Conservation (phyloP, 257 asterid species). For the Solanum corneliomulleri region DNA sequence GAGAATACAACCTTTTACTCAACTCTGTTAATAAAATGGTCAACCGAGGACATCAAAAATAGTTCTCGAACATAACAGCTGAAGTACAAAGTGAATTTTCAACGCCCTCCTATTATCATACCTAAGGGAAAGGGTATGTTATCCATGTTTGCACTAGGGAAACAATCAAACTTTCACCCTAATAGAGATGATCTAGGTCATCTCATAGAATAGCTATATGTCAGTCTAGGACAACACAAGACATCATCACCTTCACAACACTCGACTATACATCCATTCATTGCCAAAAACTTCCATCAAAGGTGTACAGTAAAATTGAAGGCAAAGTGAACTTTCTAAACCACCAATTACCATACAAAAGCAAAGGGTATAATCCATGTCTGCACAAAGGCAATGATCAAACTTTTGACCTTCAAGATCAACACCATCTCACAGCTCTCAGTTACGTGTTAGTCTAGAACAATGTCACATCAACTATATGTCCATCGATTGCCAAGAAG, state of each 20-base stretch:
- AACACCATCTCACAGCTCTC: no score
- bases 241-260: not conserved
- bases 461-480: not conserved
- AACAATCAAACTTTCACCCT: not conserved
- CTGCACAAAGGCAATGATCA: no score
- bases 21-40: not conserved
- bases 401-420: no score
- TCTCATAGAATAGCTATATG: not conserved
- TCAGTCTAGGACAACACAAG: not conserved
- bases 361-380: not conserved
- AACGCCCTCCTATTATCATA: not conserved
- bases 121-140: not conserved
- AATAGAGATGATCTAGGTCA: not conserved
- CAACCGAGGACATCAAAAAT: not conserved
- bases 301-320: not conserved
- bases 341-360: not conserved
- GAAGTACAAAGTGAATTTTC: not conserved
- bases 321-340: not conserved
- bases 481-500: not conserved
- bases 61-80: not conserved
- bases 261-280: not conserved
- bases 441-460: no score
- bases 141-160: not conserved
- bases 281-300: not conserved
- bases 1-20: not conserved